A percentile compares a stretch with the other conserved stretches of the same genome.
Conservation (phyloP, 495 filamentous ascomycete genomes). For the Hypoxylon fragiforme region DNA sequence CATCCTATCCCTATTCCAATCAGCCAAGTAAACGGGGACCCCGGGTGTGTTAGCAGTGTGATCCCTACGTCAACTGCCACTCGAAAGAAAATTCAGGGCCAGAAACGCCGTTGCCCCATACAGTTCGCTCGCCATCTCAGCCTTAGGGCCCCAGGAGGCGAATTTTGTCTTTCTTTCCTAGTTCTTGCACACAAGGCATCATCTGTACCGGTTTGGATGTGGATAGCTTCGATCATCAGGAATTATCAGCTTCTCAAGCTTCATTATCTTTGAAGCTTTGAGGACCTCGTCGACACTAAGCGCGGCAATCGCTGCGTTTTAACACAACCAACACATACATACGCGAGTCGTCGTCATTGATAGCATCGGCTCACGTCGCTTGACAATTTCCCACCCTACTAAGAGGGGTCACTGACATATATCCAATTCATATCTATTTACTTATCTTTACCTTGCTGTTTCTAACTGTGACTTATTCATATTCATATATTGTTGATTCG, state of each 20-base stretch:
- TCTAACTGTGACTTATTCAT: constrained; percentile 20
- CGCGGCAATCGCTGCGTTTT: constrained; percentile 31
- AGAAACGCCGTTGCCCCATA: constrained; percentile 12
- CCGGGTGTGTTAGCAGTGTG: constrained; percentile 26
- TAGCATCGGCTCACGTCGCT: constrained; percentile 13
- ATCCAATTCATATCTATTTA: constrained; percentile 10
- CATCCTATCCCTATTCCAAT: no score
- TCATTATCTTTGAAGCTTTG: constrained; percentile 9
- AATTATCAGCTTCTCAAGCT: not conserved
- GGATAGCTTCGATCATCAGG: constrained; percentile 16
- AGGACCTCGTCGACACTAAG: constrained; percentile 19
- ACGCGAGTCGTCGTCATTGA: constrained; percentile 10
- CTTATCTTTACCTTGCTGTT: constrained; percentile 1
- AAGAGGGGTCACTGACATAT: constrained; percentile 19
- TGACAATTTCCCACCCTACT: constrained; percentile 16
- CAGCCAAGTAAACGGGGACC: constrained; percentile 24
- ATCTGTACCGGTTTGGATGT: constrained; percentile 17
- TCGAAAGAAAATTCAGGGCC: constrained; percentile 15
- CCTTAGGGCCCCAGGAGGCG: constrained; percentile 26
- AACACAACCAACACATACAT: constrained; percentile 7
- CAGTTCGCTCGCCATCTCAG: constrained; percentile 20
- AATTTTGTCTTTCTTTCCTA: constrained; percentile 26
- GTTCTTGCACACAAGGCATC: constrained; percentile 4
- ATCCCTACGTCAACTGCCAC: constrained; percentile 24
- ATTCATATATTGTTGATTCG: constrained; percentile 31